Base-by-base conservation (phyloP, 192 early-diverging fungal genomes). In the Martensiomyces pterosporus region DNA sequence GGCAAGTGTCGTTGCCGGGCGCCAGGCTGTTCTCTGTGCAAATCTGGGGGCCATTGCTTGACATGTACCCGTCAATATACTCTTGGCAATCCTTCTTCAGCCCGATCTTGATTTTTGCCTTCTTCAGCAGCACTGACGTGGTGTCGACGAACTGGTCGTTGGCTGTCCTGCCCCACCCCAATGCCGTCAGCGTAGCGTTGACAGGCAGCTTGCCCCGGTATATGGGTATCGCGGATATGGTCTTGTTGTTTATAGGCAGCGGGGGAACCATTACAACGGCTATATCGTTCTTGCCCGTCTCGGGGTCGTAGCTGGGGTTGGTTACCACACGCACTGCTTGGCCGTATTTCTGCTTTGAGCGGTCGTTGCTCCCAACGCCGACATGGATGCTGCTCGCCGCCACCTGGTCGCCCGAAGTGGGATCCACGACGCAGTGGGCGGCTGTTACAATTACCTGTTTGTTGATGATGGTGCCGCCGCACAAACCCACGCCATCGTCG, bases 11-110 rank as follows among this genome's bases (percentile, higher is more conserved):
- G 1, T 36, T 29, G 27, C 68, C 68, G 12, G 25, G 61, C 13
- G 26, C n/a, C 14, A 72, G 61, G 32, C 52, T 47, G 29, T 72
- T 72, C 10, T 72, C 56, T 0, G 68, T 72, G 49, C 68, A 72
- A 12, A 72, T 60, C 49, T 64, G 68, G 29, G 68, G 68, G 3
- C 68, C 68, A 12, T 64, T 27, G 47, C 68, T 72, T 9, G 61
- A 60, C 48, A 52, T 35, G 33, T 59, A 72, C 4, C 44, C 39
- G 2, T 56, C 52, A 3, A 56, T 41, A 24, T 64, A 58, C 32
- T 60, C 29, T 25, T 55, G 54, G 45, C 68, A 72, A 2, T 55
- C 47, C 14, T 27, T 38, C 9, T 15, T 24, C 12, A 45, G 18
- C 13, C 68, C 68, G 15, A 72, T 45, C 3, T 55, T 36, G 13